Evolutionary conservation across 176 grass and related monocot species (phyloP).

Genomic region (Ensete ventricosum): DNA sequence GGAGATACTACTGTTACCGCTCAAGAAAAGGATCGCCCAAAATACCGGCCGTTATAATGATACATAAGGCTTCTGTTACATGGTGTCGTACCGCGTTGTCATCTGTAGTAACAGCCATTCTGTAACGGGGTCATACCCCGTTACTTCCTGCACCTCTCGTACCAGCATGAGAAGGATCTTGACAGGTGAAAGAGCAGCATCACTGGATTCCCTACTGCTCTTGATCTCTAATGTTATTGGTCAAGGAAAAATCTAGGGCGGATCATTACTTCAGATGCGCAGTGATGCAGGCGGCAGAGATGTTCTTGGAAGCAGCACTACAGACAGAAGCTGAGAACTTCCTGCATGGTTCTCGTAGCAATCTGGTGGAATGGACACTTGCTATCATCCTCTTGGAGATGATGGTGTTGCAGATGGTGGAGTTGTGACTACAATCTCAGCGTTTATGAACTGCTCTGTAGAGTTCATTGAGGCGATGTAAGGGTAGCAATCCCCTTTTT

Average conservation of each 20-base stretch:
- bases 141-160: constrained; percentile 73
- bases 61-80: too few species aligned
- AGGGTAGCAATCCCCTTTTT: too few species aligned
- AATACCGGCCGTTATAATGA: too few species aligned
- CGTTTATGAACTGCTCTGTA: neutral
- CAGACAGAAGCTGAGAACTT: constrained; percentile 51
- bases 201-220: too few species aligned
- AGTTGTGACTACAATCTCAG: neutral
- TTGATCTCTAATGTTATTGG: too few species aligned
- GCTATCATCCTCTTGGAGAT: constrained; percentile 18
- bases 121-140: too few species aligned
- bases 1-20: too few species aligned
- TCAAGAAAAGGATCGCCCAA: too few species aligned
- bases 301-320: constrained; percentile 56
- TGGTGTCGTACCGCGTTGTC: too few species aligned
- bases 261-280: constrained; percentile 67
- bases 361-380: constrained; percentile 62
- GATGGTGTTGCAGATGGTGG: too few species aligned
- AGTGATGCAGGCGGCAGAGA: constrained; percentile 50
- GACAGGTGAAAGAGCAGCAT: constrained; percentile 33
- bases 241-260: constrained; percentile 28
- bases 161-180: constrained; percentile 52
- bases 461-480: too few species aligned
- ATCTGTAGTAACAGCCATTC: too few species aligned
- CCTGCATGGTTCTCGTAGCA: constrained; percentile 64